Conservation (phyloP, 2,329 filamentous ascomycete species). For the Claviceps digitariae region DNA sequence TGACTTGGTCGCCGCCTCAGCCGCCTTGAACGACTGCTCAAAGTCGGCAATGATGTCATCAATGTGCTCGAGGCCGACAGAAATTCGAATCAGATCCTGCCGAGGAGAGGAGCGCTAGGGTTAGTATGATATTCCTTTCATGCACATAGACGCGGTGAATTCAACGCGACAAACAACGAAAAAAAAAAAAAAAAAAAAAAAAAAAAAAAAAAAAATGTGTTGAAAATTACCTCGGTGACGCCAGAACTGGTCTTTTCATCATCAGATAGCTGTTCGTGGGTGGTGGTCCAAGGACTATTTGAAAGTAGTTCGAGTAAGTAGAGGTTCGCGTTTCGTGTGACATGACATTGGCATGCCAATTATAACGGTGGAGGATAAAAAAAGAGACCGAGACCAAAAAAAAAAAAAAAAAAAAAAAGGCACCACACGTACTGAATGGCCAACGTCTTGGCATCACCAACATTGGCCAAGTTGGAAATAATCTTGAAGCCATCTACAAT, state of each 20-base stretch:
- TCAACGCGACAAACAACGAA: too few relatives aligned
- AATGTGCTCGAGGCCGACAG: slow-evolving; percentile 90
- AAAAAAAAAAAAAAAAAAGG: not conserved
- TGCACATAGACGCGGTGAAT: not conserved
- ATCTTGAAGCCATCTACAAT: slow-evolving; percentile 92
- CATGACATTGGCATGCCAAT: not conserved
- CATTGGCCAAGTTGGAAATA: slow-evolving; percentile 91
- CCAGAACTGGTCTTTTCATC: slow-evolving; percentile 71
- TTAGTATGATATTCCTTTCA: not conserved
- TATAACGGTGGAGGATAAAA: not conserved
- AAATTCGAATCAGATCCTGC: slow-evolving; percentile 83
- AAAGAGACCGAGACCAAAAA: not conserved
- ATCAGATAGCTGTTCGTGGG: slow-evolving; percentile 79
- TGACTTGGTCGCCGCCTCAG: slow-evolving; percentile 26
- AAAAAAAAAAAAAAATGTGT: not conserved
- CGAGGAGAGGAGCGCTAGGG: not conserved
- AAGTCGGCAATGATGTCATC: slow-evolving; percentile 96
- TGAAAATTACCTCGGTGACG: slow-evolving; percentile 53
- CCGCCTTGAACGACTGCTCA: slow-evolving; percentile 69
- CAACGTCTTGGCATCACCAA: slow-evolving; percentile 88
- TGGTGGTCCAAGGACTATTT: slow-evolving; percentile 68
- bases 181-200: not conserved
- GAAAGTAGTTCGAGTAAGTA: not conserved
- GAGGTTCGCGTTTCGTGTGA: not conserved
- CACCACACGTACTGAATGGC: slow-evolving; percentile 54